Evolutionary conservation across 257 asterid genomes (phyloP).

Genomic region (Ocimum tenuiflorum): DNA sequence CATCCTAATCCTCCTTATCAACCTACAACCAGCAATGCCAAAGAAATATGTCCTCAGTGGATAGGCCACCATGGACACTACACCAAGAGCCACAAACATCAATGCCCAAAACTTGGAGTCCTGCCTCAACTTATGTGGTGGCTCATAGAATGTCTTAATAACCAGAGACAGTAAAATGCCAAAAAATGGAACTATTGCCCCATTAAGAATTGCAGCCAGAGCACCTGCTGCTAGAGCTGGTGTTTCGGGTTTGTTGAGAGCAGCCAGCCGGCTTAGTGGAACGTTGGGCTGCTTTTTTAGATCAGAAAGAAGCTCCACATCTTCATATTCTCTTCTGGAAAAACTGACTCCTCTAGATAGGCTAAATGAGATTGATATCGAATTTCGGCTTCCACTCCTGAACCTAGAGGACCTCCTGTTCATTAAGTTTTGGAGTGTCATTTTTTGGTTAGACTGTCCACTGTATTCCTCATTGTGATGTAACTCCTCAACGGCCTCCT

Average conservation of each 20-base stretch:
- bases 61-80: conserved; percentile 53
- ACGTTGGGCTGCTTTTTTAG: conserved; percentile 35
- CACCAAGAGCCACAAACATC: conserved; percentile 64
- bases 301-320: conserved; percentile 31
- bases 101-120: conserved; percentile 74
- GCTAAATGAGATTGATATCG: conserved; percentile 46
- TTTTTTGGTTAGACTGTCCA: conserved; percentile 49
- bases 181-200: conserved; percentile 63
- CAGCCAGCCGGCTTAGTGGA: conserved; percentile 47
- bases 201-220: conserved; percentile 58
- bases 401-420: conserved; percentile 53
- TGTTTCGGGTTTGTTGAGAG: conserved; percentile 71
- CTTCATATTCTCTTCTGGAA: conserved; percentile 34
- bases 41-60: conserved; percentile 75
- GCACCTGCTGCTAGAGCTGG: conserved; percentile 46
- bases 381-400: conserved; percentile 20
- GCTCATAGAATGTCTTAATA: conserved; percentile 55
- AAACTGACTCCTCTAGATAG: conserved; percentile 44
- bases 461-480: conserved; percentile 35
- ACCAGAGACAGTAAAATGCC: conserved; percentile 61
- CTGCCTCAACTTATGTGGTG: conserved; percentile 39
- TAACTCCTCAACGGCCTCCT: conserved; percentile 33
- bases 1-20: conserved; percentile 61
- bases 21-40: conserved; percentile 68
- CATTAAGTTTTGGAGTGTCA: conserved; percentile 36